Evolutionary conservation across 495 filamentous ascomycete species (phyloP), one percentile per base, ranked within the genome.

Genomic region (Aspergillus ostianus): DNA sequence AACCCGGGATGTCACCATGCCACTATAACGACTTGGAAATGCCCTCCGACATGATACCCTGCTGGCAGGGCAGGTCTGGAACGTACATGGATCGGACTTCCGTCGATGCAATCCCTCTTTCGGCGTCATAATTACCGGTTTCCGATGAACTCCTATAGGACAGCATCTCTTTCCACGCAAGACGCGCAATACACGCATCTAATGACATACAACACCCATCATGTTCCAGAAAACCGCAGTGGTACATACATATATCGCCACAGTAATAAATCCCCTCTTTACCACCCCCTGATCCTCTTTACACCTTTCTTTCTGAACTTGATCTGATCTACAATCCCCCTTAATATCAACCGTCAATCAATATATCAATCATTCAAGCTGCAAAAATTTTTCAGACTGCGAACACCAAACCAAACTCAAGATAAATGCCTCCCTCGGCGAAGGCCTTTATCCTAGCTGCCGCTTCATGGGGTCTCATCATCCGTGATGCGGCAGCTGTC

Each of bases 401-500:
- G n/a, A n/a, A n/a, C n/a, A n/a, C n/a, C n/a, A n/a, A 26, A 26
- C 23, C 23, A 26, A 26, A 4, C 4, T 4, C 2, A 26, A 26
- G 23, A 26, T 26, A 26, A 2, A 56, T 56, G 55, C 12, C 44
- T 20, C 46, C 46, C 13, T 18, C 23, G 20, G n/a, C 26, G 47
- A 49, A n/a, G 8, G 17, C 26, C 13, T 30, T 56, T 5, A 49
- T 21, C n/a, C 17, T 29, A 27, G 55, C 46, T 30, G 55, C 32
- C 30, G 55, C 52, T 49, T 64, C 36, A 64, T 58, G 64, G 45
- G 41, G 23, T 20, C 47, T 41, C 36, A 4, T 56, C 17, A 6
- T 56, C 21, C 44, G 48, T 30, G 27, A 46, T 13, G 55, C 44
- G 55, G 46, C n/a, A 32, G 55, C 55, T 12, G 15, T 21, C 17